Evolutionary conservation across 768 basidiomycete species (phyloP).

Genomic region (Mycena alexandri): DNA sequence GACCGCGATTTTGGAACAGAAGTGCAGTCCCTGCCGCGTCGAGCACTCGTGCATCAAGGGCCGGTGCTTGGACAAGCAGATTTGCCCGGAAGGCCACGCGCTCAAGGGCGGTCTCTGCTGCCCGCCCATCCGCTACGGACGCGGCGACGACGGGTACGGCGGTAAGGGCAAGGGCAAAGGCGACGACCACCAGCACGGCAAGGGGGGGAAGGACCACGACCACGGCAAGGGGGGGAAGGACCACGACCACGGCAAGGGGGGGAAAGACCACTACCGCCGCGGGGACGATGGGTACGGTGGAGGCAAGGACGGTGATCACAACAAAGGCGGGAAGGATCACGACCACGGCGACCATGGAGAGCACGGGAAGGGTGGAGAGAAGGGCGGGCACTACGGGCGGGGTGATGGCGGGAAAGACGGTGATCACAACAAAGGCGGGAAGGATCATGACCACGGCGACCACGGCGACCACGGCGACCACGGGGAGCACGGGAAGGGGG

Average conservation of each 20-base stretch:
- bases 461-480: background rate
- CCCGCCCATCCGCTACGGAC: background rate
- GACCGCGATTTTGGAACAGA: background rate
- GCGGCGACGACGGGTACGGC: background rate
- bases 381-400: background rate
- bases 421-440: background rate
- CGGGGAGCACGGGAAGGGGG: constrained; percentile 3
- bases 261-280: too few relatives aligned
- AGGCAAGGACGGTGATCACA: background rate
- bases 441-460: background rate
- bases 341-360: background rate
- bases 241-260: too few relatives aligned
- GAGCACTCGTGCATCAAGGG: constrained; percentile 9
- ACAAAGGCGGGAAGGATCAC: too few relatives aligned
- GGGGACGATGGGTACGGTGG: background rate
- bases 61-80: background rate
- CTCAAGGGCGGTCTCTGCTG: constrained; percentile 6
- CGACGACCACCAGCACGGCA: background rate
- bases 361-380: background rate
- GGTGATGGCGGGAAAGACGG: background rate
- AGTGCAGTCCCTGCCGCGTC: constrained; percentile 5
- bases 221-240: too few relatives aligned
- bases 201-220: too few relatives aligned
- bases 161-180: background rate
- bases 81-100: background rate